A percentile compares a stretch with the other conserved stretches of the same genome.
These are phyloP conservation scores for Poterioochromonas sp. DNA, from an alignment of 352 stramenopile genomes.

Conservation along the genomic window DNA sequence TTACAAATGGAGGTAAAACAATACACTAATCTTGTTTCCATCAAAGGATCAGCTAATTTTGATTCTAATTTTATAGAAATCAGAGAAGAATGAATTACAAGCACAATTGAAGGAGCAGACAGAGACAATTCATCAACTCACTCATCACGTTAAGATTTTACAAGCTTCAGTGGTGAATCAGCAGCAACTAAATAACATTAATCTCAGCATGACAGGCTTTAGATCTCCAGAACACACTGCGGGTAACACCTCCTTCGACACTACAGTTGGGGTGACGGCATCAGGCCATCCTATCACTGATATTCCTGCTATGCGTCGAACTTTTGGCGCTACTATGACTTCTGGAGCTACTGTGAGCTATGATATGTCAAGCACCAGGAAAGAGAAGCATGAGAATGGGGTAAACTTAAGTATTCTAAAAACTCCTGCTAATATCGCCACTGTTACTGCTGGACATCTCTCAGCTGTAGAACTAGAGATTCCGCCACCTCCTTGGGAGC, in stretches of 20 bases:
- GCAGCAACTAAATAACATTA: neutral
- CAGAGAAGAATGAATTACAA: neutral
- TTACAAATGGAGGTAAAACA: neutral
- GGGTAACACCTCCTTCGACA: neutral
- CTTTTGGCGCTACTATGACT: neutral
- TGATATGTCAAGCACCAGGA: too few relatives aligned
- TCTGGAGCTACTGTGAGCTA: too few relatives aligned
- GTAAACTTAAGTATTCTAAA: too few relatives aligned
- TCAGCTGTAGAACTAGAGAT: neutral
- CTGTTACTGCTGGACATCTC: too few relatives aligned
- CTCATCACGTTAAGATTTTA: neutral
- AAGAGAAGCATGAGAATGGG: too few relatives aligned
- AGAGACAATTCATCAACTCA: slow-evolving; percentile 7
- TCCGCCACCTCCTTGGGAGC: neutral
- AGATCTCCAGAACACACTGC: neutral
- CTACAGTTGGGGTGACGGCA: neutral
- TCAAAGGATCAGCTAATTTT: too few relatives aligned
- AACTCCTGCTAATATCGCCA: too few relatives aligned
- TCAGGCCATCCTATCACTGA: neutral
- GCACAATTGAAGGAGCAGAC: neutral
- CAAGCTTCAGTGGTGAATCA: too few relatives aligned
- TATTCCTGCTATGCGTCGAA: neutral
- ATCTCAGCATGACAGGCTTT: neutral
- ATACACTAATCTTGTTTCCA: too few relatives aligned
- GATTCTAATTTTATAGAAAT: neutral